phyloP scores from a whole-genome alignment of 2,329 filamentous ascomycete genomes.

The Pleoardoris graminearum region DNA sequence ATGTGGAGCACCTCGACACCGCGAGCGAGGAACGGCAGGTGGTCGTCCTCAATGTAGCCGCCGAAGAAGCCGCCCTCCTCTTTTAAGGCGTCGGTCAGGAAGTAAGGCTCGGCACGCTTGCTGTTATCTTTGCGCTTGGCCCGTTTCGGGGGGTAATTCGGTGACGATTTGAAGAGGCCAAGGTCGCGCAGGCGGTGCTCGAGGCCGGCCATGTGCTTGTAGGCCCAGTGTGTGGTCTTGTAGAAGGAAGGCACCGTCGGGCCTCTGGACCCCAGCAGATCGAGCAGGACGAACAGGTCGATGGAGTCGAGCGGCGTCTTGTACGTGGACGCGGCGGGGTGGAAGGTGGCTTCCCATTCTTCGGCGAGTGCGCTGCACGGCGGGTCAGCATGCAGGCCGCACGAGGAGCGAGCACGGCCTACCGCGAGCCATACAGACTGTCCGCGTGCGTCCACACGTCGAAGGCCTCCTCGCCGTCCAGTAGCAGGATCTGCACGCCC shows the following conservation, averaged over 20 bases:
- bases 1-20: slow-evolving; percentile 92
- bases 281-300: slow-evolving; percentile 84
- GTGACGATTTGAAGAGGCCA: slow-evolving; percentile 66
- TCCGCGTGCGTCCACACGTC: slow-evolving; percentile 76
- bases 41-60: slow-evolving; percentile 78
- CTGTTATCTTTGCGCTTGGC: slow-evolving; percentile 33
- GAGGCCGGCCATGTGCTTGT: slow-evolving; percentile 72
- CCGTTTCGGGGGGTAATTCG: slow-evolving; percentile 53
- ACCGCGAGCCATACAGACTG: slow-evolving; percentile 88
- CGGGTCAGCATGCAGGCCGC: background rate
- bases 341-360: slow-evolving; percentile 73
- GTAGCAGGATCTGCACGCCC: slow-evolving; percentile 84
- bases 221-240: slow-evolving; percentile 90
- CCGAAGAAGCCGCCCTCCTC: slow-evolving; percentile 54
- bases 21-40: slow-evolving; percentile 84
- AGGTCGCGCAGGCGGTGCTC: slow-evolving; percentile 75
- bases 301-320: slow-evolving; percentile 78
- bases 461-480: slow-evolving; percentile 97
- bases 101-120: slow-evolving; percentile 49
- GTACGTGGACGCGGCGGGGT: slow-evolving; percentile 74
- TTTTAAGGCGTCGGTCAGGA: slow-evolving; percentile 65
- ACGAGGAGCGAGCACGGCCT: slow-evolving; percentile 25
- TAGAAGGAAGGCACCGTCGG: slow-evolving; percentile 86
- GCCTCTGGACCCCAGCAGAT: slow-evolving; percentile 73
- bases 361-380: slow-evolving; percentile 68